Percentiles rank a stretch among this genome's conserved stretches.
These are phyloP conservation scores for Fusarium newnesense DNA, from an alignment of 2,329 filamentous ascomycete species.

Conservation along the genomic window DNA sequence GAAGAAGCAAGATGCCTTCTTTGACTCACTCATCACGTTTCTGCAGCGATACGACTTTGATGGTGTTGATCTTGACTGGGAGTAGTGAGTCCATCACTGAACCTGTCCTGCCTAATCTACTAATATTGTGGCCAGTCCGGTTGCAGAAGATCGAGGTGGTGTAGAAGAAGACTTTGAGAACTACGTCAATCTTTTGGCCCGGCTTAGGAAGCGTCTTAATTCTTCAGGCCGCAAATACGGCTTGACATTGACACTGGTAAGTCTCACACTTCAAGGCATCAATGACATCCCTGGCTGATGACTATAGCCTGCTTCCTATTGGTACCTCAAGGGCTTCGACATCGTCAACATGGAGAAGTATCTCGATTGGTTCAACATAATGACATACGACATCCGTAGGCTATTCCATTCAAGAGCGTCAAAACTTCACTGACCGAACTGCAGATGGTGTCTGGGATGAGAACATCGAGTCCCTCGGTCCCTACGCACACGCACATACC, in stretches of 20 bases:
- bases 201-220: fast-evolving
- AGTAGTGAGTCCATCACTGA: too few species aligned
- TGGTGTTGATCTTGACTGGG: background rate
- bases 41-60: background rate
- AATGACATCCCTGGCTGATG: too few species aligned
- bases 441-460: background rate
- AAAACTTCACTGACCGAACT: background rate
- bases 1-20: background rate
- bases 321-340: slow-evolving; percentile 46
- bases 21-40: fast-evolving
- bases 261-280: too few species aligned
- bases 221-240: background rate
- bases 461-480: background rate
- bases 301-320: slow-evolving; percentile 40
- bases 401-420: too few species aligned
- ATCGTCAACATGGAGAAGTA: slow-evolving; percentile 21
- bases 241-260: background rate
- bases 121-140: too few species aligned
- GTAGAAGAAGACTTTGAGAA: background rate
- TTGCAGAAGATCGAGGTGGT: background rate
- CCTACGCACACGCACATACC: background rate
- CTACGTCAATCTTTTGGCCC: background rate
- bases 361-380: slow-evolving; percentile 54
- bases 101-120: too few species aligned
- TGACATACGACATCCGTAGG: slow-evolving; percentile 53